Conservation (phyloP, 768 basidiomycete genomes). For the Hypholoma sublateritium region DNA sequence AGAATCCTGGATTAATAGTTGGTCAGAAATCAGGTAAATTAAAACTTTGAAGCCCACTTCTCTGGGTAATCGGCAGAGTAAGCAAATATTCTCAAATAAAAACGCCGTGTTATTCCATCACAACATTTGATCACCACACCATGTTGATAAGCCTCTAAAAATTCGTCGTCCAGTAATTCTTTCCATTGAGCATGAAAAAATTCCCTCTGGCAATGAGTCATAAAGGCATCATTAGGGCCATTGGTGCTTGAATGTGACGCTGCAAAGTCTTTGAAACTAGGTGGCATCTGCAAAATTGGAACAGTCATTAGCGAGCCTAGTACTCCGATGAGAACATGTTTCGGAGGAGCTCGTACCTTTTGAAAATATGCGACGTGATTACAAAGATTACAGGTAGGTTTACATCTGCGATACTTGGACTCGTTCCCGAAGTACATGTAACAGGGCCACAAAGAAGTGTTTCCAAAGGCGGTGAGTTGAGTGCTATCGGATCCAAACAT, state of each 20-base stretch:
- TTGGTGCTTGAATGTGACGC: background rate
- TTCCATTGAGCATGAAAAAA: constrained; percentile 28
- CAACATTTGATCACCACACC: constrained; percentile 29
- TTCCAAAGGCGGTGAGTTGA: background rate
- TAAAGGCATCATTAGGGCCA: background rate
- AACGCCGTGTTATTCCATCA: constrained; percentile 28
- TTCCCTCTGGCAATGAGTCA: constrained; percentile 27
- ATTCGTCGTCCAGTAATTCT: constrained; percentile 16
- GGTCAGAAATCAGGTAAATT: too few relatives aligned
- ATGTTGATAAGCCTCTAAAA: constrained; percentile 23
- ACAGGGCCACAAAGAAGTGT: background rate
- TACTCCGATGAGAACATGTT: too few relatives aligned
- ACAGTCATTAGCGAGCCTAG: too few relatives aligned
- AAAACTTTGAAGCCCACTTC: constrained; percentile 21
- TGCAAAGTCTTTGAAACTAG: too few relatives aligned
- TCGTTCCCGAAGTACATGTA: constrained; percentile 1
- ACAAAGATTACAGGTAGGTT: background rate
- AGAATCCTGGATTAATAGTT: background rate
- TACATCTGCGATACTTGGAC: background rate
- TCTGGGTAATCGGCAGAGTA: constrained; percentile 38
- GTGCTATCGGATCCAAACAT: background rate
- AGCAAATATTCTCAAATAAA: constrained; percentile 31
- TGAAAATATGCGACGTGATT: background rate
- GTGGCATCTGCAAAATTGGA: too few relatives aligned
- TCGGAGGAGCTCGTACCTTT: background rate